These are phyloP conservation scores for Dacryopinax spathularia DNA, from an alignment of 768 basidiomycete species.

Conservation along the genomic window DNA sequence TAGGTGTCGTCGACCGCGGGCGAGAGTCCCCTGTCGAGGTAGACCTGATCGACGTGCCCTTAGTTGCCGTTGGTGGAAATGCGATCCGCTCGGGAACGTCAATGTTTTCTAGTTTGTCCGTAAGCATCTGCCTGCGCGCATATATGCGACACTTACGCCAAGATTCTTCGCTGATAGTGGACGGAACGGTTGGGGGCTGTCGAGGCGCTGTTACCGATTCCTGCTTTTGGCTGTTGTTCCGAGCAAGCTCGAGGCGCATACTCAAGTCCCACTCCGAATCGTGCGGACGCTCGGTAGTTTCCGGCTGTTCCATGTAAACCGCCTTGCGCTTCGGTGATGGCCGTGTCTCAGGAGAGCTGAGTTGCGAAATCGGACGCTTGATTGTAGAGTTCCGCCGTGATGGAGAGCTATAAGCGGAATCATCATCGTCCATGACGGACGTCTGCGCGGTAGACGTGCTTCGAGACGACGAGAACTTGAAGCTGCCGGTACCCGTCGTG, in stretches of 20 bases:
- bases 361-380: slow-evolving; percentile 31
- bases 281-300: slow-evolving; percentile 34
- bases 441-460: slow-evolving; percentile 58
- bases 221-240: slow-evolving; percentile 71
- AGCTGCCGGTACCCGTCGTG: slow-evolving; percentile 41
- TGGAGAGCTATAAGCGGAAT: background rate
- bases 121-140: background rate
- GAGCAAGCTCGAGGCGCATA: slow-evolving; percentile 63
- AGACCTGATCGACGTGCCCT: background rate
- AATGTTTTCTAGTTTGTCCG: background rate
- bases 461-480: slow-evolving; percentile 51
- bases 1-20: slow-evolving; percentile 32
- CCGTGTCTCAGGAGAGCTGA: slow-evolving; percentile 21
- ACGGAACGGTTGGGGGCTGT: background rate
- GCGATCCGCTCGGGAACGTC: background rate
- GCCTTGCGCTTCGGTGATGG: slow-evolving; percentile 28
- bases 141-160: background rate
- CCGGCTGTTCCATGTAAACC: slow-evolving; percentile 30
- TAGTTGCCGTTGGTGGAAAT: background rate
- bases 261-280: slow-evolving; percentile 64
- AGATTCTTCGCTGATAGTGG: background rate
- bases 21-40: slow-evolving; percentile 30
- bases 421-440: slow-evolving; percentile 30
- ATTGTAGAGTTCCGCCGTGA: slow-evolving; percentile 35
- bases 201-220: slow-evolving; percentile 17